A percentile compares a stretch with the other conserved stretches of the same genome.
Conservation (phyloP, 306 rosid species). For the Prunus kanzakura region DNA sequence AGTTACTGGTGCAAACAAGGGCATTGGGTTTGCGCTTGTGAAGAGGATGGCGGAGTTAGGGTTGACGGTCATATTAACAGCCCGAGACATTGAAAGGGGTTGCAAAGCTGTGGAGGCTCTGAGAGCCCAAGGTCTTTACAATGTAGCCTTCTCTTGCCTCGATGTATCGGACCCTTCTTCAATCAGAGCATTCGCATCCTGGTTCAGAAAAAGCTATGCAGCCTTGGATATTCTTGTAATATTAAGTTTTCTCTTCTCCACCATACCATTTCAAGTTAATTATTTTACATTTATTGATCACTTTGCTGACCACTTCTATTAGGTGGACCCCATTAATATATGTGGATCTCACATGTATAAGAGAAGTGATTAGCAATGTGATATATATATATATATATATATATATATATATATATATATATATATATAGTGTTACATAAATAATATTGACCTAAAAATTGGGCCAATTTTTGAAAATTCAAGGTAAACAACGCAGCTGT, state of each 20-base stretch:
- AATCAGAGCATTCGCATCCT: constrained; percentile 45
- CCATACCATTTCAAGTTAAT: not conserved
- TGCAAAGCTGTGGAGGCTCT: constrained; percentile 45
- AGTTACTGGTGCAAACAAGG: constrained; percentile 88
- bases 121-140: constrained; percentile 32
- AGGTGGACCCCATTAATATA: too few relatives aligned
- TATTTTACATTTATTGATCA: not conserved
- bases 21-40: constrained; percentile 79
- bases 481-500: constrained; percentile 89
- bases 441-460: not conserved
- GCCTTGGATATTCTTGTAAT: constrained; percentile 73
- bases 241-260: not conserved
- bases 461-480: not conserved
- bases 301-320: too few relatives aligned
- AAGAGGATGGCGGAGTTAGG: constrained; percentile 65
- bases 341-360: too few relatives aligned
- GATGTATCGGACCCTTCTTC: constrained; percentile 74
- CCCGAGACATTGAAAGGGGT: constrained; percentile 63
- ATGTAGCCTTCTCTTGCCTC: constrained; percentile 44
- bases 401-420: too few relatives aligned
- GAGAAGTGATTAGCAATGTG: too few relatives aligned
- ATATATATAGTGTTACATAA: too few relatives aligned
- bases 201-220: constrained; percentile 46
- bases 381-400: too few relatives aligned
- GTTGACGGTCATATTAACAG: constrained; percentile 59